Base-by-base conservation (phyloP, 1,284 basidiomycete genomes). In the Microbotryum lychnidis-dioicae region DNA sequence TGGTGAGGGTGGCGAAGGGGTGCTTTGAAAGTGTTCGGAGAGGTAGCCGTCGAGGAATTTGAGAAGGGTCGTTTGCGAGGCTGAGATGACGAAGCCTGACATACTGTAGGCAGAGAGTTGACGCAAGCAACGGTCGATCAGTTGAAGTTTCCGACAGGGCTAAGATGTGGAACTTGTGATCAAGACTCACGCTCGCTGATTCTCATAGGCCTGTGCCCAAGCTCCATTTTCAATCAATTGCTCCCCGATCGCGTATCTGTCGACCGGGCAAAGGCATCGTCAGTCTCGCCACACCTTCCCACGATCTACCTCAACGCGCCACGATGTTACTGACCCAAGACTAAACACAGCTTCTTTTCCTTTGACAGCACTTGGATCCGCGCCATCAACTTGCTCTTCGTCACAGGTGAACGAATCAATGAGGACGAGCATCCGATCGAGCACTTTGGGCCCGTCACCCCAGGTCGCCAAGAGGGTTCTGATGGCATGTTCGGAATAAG, bases 31-130 rank as follows among this genome's bases (percentile, higher is more conserved):
- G 56, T 65, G 25, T 42, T 63, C 64, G 3, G 51, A 50, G 14
- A 67, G 59, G 57, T 61, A 56, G 12, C 66, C 67, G 56, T 68
- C 67, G 47, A 66, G 62, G 49, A 64, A 64, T 37, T 68, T 68
- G 64, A 68, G 67, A 21, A 68, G 55, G 20, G 57, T 58, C 25
- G 64, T 49, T 47, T 64, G 61, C 1, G 64, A 48, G 5, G 57
- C 42, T 1, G 50, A 56, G 49, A 64, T 56, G 25, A 37, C 20
- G 54, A 58, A 66, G 6, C 54, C 66, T 7, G 60, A 52, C 50
- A 60, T 54, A 18, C 66, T 67, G 54, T n/a, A 10, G 4, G 18
- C 27, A 27, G 27, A 27, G 27, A 27, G 27, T 27, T 27, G 27
- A 1, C 27, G 27, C 27, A 27, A 27, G 27, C 6, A 27, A 27